Percentiles rank a stretch among this genome's conserved stretches.
These are phyloP conservation scores for Cyclotella atomus DNA, from an alignment of 108 stramenopile species.

Conservation along the genomic window DNA sequence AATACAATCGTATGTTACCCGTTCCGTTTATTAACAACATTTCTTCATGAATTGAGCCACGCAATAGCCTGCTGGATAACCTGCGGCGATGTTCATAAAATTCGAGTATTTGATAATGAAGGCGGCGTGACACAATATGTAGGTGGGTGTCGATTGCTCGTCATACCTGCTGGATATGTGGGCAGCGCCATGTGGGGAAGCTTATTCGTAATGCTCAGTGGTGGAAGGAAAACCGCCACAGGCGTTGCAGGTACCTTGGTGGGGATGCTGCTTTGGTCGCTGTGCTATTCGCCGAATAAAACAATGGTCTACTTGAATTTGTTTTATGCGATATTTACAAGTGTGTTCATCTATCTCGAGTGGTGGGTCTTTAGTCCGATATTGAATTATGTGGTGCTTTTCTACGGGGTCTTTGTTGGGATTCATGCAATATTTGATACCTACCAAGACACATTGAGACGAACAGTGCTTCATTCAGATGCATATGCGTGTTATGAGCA, in stretches of 20 bases:
- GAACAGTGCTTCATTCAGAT: slow-evolving; percentile 53
- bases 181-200: slow-evolving; percentile 52
- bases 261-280: slow-evolving; percentile 34
- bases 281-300: slow-evolving; percentile 55
- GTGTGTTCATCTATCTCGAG: slow-evolving; percentile 47
- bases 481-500: slow-evolving; percentile 51
- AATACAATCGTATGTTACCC: slow-evolving; percentile 38
- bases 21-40: slow-evolving; percentile 52
- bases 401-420: slow-evolving; percentile 52
- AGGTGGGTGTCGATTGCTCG: slow-evolving; percentile 45
- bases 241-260: slow-evolving; percentile 43
- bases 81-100: slow-evolving; percentile 39
- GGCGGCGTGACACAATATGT: slow-evolving; percentile 50
- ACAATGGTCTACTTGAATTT: slow-evolving; percentile 51
- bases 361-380: slow-evolving; percentile 50
- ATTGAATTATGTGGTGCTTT: slow-evolving; percentile 46
- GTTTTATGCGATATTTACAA: slow-evolving; percentile 40
- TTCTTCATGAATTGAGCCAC: slow-evolving; percentile 50
- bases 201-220: slow-evolving; percentile 47
- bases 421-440: slow-evolving; percentile 49
- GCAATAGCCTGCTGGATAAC: slow-evolving; percentile 54
- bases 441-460: slow-evolving; percentile 38
- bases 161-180: slow-evolving; percentile 55
- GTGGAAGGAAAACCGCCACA: slow-evolving; percentile 47
- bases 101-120: slow-evolving; percentile 52